A percentile compares a stretch with the other conserved stretches of the same genome.
Conservation (phyloP, 305 asterid species). For the Fraxinus velutina region DNA sequence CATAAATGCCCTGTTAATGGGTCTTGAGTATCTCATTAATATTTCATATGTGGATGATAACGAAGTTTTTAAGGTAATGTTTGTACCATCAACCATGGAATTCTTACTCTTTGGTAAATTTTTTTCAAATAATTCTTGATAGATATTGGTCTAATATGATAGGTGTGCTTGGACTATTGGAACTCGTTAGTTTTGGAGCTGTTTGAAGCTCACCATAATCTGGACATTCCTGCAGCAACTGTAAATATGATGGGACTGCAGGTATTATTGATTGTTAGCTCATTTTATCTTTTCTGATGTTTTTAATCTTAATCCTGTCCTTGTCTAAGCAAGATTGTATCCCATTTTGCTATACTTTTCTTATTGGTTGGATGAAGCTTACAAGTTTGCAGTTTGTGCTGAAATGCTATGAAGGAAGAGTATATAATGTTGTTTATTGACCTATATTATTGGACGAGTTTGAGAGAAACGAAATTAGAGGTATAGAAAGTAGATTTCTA, state of each 20-base stretch:
- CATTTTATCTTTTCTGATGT: neutral
- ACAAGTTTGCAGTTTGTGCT: neutral
- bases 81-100: neutral
- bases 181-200: conserved; percentile 82
- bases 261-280: conserved; percentile 37
- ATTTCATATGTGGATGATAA: conserved; percentile 96
- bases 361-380: neutral
- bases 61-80: conserved; percentile 90
- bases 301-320: neutral
- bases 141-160: neutral
- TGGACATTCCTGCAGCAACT: conserved; percentile 63
- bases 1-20: conserved; percentile 57
- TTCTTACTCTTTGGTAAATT: neutral
- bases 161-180: conserved; percentile 99
- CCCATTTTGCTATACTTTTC: neutral
- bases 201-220: conserved; percentile 83
- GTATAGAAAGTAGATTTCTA: neutral
- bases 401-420: neutral
- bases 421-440: neutral
- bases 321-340: conserved; percentile 5
- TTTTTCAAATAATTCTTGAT: neutral
- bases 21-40: conserved; percentile 87
- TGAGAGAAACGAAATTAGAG: neutral
- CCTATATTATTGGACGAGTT: neutral
- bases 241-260: conserved; percentile 82